These are phyloP conservation scores for Trichoderma atrobrunneum DNA, from an alignment of 2,329 filamentous ascomycete genomes.

Conservation along the genomic window DNA sequence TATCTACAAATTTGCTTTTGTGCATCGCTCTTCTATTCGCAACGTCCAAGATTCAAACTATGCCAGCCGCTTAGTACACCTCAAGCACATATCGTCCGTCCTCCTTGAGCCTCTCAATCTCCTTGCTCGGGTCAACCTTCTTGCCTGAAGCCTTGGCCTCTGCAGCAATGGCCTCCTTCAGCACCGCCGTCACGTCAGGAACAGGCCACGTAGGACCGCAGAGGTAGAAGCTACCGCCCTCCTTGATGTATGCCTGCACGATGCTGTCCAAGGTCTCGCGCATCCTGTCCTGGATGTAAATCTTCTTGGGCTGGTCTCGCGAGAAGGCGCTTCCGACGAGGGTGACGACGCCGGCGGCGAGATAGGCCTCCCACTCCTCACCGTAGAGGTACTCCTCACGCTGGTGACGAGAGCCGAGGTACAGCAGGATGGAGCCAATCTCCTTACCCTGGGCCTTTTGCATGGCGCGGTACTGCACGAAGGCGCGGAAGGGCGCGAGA, in stretches of 20 bases:
- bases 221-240: constrained; percentile 93
- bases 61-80: constrained; percentile 67
- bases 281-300: constrained; percentile 99
- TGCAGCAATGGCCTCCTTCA: constrained; percentile 83
- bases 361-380: constrained; percentile 98
- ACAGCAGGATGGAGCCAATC: constrained; percentile 88
- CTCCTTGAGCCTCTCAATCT: constrained; percentile 98
- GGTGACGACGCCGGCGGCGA: constrained; percentile 92
- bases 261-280: constrained; percentile 81
- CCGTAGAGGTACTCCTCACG: constrained; percentile 98
- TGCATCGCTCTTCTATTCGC: constrained; percentile 3
- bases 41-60: not conserved
- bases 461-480: constrained; percentile 96
- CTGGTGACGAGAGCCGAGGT: constrained; percentile 96
- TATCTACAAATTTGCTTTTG: constrained; percentile 3
- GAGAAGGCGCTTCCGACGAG: constrained; percentile 92
- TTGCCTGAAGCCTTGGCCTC: constrained; percentile 69
- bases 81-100: constrained; percentile 91
- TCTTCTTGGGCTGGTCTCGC: constrained; percentile 95
- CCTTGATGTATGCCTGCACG: constrained; percentile 77
- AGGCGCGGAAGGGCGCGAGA: constrained; percentile 97
- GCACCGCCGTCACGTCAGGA: constrained; percentile 88
- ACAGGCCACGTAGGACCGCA: constrained; percentile 99
- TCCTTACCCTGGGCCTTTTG: constrained; percentile 97
- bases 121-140: constrained; percentile 82